Evolutionary conservation across 2,329 filamentous ascomycete genomes (phyloP).

Genomic region (Leptographium lundbergii): DNA sequence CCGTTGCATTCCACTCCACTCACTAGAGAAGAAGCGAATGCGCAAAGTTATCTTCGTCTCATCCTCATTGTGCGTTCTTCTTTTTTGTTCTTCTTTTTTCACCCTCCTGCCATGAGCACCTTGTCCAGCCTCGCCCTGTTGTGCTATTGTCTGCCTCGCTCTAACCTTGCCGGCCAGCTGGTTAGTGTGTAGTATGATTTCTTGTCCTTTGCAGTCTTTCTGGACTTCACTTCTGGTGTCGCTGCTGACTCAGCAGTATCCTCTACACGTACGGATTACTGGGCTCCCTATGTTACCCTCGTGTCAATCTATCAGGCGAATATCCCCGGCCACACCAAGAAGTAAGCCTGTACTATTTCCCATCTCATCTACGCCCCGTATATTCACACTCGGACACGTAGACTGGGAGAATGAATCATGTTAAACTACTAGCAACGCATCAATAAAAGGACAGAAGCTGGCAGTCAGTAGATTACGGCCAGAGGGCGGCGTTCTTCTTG

Average conservation of each 20-base stretch:
- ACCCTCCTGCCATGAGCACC: slow-evolving; percentile 10
- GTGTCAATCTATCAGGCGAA: slow-evolving; percentile 13
- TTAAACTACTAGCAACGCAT: too few relatives aligned
- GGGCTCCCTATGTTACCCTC: slow-evolving; percentile 13
- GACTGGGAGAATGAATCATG: too few relatives aligned
- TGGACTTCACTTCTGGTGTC: not conserved
- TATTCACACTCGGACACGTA: too few relatives aligned
- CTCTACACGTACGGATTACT: slow-evolving; percentile 14
- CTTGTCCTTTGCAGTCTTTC: not conserved
- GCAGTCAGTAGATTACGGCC: not conserved
- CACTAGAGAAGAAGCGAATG: slow-evolving; percentile 7
- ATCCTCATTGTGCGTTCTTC: slow-evolving; percentile 13
- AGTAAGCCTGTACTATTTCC: not conserved
- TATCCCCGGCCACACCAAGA: slow-evolving; percentile 12
- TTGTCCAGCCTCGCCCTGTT: slow-evolving; percentile 14
- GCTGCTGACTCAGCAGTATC: slow-evolving; percentile 1
- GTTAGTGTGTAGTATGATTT: slow-evolving; percentile 11
- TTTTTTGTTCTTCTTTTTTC: too few relatives aligned
- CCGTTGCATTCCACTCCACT: too few relatives aligned
- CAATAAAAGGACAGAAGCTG: slow-evolving; percentile 3
- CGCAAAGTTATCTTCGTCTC: slow-evolving; percentile 10
- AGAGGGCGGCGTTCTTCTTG: slow-evolving; percentile 9
- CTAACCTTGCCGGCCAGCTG: slow-evolving; percentile 10
- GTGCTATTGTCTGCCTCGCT: slow-evolving; percentile 14
- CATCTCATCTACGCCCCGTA: too few relatives aligned